Base-by-base conservation (phyloP, 495 filamentous ascomycete genomes). In the Talaromyces borbonicus region DNA sequence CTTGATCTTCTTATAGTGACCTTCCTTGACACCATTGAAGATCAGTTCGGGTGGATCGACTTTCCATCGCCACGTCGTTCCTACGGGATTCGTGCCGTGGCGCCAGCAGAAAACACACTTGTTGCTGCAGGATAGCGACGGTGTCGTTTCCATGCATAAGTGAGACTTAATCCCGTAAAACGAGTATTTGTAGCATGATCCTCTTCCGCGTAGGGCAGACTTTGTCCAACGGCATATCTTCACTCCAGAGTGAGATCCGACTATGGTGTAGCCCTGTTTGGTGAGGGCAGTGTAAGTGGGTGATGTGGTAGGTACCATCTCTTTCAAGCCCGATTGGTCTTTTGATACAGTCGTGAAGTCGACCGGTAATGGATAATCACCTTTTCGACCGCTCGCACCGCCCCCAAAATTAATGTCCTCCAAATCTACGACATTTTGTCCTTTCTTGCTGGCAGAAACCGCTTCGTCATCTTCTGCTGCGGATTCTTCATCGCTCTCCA, bases 61-160 rank as follows among this genome's bases (percentile, higher is more conserved):
- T 46, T 87, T 79, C 90, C 90, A 97, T 37, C 90, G 81, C 90
- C 90, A 97, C 4, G 80, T 90, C 2, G 90, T 97, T 22, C 90
- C 89, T 12, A 97, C 90, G 0, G 90, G 90, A 62, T 97, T 97
- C 0, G 90, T 97, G 33, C 90, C 90, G 57, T 96, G 90, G 9
- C 90, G 82, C 90, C 90, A 97, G 73, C 90, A 97, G 67, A 97
- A 97, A 57, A 97, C 85, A 65, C 90, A 97, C 60, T 97, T 97
- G 63, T 97, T 97, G 54, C 84, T 89, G 73, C 90, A 97, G 12
- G 87, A 93, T 14, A 97, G 77, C 1, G 89, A 94, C 0, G 90
- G 90, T 0, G 90, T 97, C 3, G 89, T 86, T 65, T 97, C 90
- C 90, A 97, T 97, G 68, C 90, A 97, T 32, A 92, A 80, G 54